These are phyloP conservation scores for Hydnomerulius pinastri DNA, from an alignment of 768 basidiomycete genomes.

Conservation along the genomic window DNA sequence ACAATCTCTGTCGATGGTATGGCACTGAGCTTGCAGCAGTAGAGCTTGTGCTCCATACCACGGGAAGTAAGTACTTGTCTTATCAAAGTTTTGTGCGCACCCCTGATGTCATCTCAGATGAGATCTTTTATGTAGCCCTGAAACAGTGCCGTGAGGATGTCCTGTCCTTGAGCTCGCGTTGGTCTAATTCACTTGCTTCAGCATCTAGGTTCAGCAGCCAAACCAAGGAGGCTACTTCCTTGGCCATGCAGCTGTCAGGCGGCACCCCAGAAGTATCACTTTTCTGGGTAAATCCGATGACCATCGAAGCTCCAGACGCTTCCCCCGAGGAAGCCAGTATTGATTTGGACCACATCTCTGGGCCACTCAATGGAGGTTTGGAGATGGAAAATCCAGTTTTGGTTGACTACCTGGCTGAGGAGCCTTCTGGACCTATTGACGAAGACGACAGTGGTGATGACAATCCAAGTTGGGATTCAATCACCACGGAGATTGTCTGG, in stretches of 20 bases:
- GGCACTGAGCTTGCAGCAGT: conserved; percentile 28
- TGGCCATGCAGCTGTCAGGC: conserved; percentile 1
- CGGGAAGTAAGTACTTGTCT: conserved; percentile 11
- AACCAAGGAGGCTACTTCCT: conserved; percentile 2
- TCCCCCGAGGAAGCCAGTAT: background rate
- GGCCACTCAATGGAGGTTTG: background rate
- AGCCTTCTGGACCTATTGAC: background rate
- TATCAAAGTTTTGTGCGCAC: too few species aligned
- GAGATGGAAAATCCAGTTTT: background rate
- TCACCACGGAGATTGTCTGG: background rate
- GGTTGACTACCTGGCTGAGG: conserved; percentile 2
- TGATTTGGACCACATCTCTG: background rate
- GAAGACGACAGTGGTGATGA: background rate
- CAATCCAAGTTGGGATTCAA: background rate
- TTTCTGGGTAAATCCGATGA: conserved; percentile 3
- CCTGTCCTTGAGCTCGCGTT: conserved; percentile 18
- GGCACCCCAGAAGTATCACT: background rate
- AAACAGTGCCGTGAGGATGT: background rate
- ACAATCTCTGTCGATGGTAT: conserved; percentile 40
- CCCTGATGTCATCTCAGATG: conserved; percentile 4
- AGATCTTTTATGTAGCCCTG: background rate
- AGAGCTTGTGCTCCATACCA: conserved; percentile 11
- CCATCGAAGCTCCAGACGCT: background rate
- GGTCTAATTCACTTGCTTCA: conserved; percentile 21
- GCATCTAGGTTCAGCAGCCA: conserved; percentile 6